Conservation (phyloP, 2,329 filamentous ascomycete species). For the Ophiosphaerella korrae region DNA sequence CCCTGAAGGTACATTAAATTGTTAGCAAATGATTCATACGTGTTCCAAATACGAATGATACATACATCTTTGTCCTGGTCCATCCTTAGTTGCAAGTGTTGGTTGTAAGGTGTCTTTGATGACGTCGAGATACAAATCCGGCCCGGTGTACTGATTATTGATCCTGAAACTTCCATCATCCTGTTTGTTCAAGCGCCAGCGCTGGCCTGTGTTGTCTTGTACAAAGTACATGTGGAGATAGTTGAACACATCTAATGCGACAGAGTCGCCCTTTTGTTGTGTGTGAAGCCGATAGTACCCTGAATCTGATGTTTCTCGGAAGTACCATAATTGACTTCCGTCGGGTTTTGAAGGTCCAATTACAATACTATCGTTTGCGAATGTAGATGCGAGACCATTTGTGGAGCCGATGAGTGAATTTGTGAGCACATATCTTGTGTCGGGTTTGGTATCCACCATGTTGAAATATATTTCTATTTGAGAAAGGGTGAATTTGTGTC, state of each 20-base stretch:
- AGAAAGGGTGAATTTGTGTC: too few species aligned
- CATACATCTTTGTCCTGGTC: slow-evolving; percentile 6
- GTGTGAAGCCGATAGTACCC: slow-evolving; percentile 17
- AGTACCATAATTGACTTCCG: slow-evolving; percentile 15
- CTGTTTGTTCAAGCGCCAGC: slow-evolving; percentile 8
- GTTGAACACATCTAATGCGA: slow-evolving; percentile 10
- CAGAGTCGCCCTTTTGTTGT: slow-evolving; percentile 12
- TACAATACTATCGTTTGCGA: slow-evolving; percentile 11
- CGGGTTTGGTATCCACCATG: slow-evolving; percentile 5
- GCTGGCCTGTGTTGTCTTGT: slow-evolving; percentile 10
- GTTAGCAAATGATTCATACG: too few species aligned
- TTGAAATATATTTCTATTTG: background rate
- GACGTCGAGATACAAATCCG: slow-evolving; percentile 17
- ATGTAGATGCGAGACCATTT: slow-evolving; percentile 10
- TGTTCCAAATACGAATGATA: too few species aligned
- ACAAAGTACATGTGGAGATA: slow-evolving; percentile 14
- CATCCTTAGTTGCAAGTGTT: slow-evolving; percentile 7
- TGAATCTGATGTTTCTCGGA: slow-evolving; percentile 1
- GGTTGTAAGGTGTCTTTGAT: slow-evolving; percentile 2
- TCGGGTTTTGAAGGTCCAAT: background rate
- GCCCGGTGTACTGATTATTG: slow-evolving; percentile 19
- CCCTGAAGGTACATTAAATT: background rate
- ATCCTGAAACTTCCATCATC: slow-evolving; percentile 14
- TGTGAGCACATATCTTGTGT: slow-evolving; percentile 4
- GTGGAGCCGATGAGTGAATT: slow-evolving; percentile 8